Evolutionary conservation across 2,329 filamentous ascomycete genomes (phyloP), one percentile per base, ranked within the genome.

Genomic region (Coniochaeta sp.): DNA sequence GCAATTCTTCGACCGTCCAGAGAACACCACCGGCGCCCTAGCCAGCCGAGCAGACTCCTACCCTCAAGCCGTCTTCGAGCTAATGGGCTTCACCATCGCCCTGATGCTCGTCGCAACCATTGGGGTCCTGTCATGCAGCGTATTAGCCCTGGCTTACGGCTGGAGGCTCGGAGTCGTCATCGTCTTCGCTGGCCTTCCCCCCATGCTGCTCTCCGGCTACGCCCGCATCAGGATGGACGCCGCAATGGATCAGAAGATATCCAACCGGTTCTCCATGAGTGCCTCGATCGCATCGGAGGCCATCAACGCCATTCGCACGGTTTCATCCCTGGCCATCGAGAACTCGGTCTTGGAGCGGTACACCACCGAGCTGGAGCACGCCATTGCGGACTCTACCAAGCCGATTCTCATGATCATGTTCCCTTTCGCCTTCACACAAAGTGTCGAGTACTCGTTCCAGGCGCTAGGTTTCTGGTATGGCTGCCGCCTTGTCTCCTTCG

Each of bases 101-200:
- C 59, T 80, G 3, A 69, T 81, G 12, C 52, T 75, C 14, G 68
- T 76, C 55, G 69, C 73, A 40, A 48, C 72, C 1, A 62, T 75
- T 49, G 78, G 72, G 33, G 55, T 81, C 0, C 9, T 76, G 1
- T 69, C 72, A 1, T 74, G 70, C 54, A 67, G 68, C 13, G 63
- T 75, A 8, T 61, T 81, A 1, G 71, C 72, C 4, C 63, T 81
- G 6, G 68, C 61, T 3, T 67, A 67, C 40, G 72, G 73, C 1
- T 81, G 74, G 73, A 78, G 75, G 51, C 65, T 81, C 1, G 75
- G 74, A 0, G 64, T 81, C 0, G 71, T 75, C 0, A 63, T 76
- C 1, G 63, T 73, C 1, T 67, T 76, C 33, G 74, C 70, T 8
- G 72, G 70, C 2, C 59, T 80, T 7, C 70, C 76, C 0, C 65